Evolutionary conservation across 805 yeast genomes (phyloP).

Genomic region (Starmerella ratchasimensis): DNA sequence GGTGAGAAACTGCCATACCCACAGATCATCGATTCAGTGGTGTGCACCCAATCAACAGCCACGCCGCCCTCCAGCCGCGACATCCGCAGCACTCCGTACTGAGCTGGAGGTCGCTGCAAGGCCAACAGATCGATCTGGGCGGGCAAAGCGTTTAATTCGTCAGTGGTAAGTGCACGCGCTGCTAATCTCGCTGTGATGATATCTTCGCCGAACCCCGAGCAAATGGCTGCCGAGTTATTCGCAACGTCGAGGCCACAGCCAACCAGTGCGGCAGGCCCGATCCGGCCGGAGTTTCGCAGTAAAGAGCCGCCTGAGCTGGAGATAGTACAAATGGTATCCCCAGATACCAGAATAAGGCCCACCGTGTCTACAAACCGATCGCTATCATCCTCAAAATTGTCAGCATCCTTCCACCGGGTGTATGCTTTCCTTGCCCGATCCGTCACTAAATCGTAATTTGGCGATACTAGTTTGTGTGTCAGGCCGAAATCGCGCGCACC

Average conservation of each 20-base stretch:
- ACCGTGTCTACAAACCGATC: constrained; percentile 27
- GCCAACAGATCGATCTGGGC: not conserved
- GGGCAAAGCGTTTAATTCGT: not conserved
- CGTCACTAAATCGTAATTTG: constrained; percentile 12
- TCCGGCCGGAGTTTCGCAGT: constrained; percentile 28
- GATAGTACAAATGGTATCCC: constrained; percentile 22
- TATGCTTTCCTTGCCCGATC: constrained; percentile 5
- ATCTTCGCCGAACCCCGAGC: constrained; percentile 33
- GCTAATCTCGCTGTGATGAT: constrained; percentile 25
- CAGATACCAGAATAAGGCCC: constrained; percentile 28
- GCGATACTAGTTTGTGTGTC: not conserved
- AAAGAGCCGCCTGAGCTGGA: constrained; percentile 32
- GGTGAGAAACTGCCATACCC: constrained; percentile 3
- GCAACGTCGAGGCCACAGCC: constrained; percentile 28
- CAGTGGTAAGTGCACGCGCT: no score
- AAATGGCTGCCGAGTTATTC: constrained; percentile 17
- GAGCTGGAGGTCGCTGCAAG: constrained; percentile 4
- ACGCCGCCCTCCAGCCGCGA: not conserved
- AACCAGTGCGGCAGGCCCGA: constrained; percentile 32
- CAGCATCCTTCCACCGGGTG: not conserved
- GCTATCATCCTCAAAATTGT: not conserved
- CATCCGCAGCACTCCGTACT: constrained; percentile 13
- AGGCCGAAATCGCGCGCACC: constrained; percentile 25
- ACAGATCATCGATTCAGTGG: constrained; percentile 16
- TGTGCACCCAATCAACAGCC: constrained; percentile 16